A percentile compares a stretch with the other conserved stretches of the same genome.
Evolutionary conservation across 2,329 filamentous ascomycete genomes (phyloP).

Genomic region (Verticillium nonalfalfae): DNA sequence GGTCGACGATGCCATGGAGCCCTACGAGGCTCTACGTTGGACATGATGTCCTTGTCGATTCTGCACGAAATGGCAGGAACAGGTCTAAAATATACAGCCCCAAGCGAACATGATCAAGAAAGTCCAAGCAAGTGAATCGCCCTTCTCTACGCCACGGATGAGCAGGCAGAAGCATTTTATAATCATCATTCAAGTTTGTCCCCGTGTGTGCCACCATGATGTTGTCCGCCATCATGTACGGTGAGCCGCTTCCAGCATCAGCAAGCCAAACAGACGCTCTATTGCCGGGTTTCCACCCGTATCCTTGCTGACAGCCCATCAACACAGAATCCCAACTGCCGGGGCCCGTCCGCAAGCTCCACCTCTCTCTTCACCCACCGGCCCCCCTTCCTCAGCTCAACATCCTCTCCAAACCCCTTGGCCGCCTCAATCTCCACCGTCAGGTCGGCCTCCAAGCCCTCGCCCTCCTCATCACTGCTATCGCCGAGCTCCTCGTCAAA

Average conservation of each 20-base stretch:
- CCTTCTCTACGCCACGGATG: too few species aligned
- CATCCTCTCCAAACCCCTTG: constrained; percentile 7
- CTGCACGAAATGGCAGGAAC: too few species aligned
- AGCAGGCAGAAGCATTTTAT: too few species aligned
- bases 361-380: constrained; percentile 73
- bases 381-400: constrained; percentile 29
- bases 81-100: too few species aligned
- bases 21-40: neutral
- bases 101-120: too few species aligned
- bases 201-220: neutral
- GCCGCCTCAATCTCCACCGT: constrained; percentile 22
- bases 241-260: neutral
- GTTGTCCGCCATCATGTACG: neutral
- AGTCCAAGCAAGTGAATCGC: too few species aligned
- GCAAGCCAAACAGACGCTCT: neutral
- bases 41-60: neutral
- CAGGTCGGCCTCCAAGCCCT: constrained; percentile 38
- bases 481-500: constrained; percentile 53
- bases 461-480: constrained; percentile 32
- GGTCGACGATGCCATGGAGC: neutral
- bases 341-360: constrained; percentile 71
- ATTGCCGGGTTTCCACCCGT: constrained; percentile 53
- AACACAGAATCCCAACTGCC: constrained; percentile 77
- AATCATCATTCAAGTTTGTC: neutral
- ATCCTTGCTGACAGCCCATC: constrained; percentile 67